These are phyloP conservation scores for Nakazawaea pomicola DNA, from an alignment of 805 yeast genomes.

Conservation along the genomic window DNA sequence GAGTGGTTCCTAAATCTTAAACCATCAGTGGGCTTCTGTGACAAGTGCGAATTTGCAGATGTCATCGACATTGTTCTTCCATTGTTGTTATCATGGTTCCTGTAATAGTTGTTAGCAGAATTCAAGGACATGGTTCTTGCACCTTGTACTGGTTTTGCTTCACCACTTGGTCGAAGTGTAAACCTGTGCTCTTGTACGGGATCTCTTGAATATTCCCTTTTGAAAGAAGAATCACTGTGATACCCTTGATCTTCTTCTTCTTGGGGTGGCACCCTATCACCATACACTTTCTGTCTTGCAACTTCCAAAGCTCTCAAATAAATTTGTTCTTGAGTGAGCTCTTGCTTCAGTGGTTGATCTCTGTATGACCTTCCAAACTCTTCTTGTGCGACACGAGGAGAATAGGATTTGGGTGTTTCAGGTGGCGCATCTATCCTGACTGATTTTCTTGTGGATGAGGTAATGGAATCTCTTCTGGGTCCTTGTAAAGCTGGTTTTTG, in stretches of 20 bases:
- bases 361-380: neutral
- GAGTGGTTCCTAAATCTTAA: constrained; percentile 26
- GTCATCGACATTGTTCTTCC: constrained; percentile 15
- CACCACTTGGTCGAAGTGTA: neutral
- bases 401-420: neutral
- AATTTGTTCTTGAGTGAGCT: constrained; percentile 42
- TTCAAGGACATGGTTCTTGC: constrained; percentile 14
- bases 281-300: constrained; percentile 54
- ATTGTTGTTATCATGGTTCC: too few relatives aligned
- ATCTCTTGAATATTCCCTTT: constrained; percentile 1
- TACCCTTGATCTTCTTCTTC: constrained; percentile 12
- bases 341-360: neutral
- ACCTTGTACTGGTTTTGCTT: too few relatives aligned
- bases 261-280: constrained; percentile 20
- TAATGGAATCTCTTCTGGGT: constrained; percentile 3
- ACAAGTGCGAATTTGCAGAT: neutral
- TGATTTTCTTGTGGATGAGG: constrained; percentile 12
- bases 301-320: constrained; percentile 50
- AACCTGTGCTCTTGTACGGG: neutral
- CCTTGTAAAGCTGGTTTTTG: neutral
- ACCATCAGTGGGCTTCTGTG: constrained; percentile 12
- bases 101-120: constrained; percentile 3
- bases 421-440: constrained; percentile 9
- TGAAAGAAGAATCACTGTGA: constrained; percentile 10
- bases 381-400: neutral